Percentiles rank a stretch among this genome's conserved stretches.
These are phyloP conservation scores for Wallacemonas sp. DNA, from an alignment of 208 protist genomes.

Conservation along the genomic window DNA sequence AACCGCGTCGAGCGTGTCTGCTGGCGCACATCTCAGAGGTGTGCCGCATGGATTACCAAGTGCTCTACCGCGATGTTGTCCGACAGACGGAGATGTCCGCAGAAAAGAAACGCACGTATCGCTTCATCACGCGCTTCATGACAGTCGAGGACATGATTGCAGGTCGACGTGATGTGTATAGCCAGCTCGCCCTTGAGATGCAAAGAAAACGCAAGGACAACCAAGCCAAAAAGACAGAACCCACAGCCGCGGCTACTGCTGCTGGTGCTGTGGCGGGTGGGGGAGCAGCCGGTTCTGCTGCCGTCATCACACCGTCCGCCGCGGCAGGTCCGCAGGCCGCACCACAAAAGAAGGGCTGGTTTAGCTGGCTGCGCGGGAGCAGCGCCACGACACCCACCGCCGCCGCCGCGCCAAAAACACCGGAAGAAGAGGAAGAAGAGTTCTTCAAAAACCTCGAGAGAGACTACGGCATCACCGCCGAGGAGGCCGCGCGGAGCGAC, in stretches of 20 bases:
- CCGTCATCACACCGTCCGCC: no score
- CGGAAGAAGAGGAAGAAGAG: constrained; percentile 50
- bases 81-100: constrained; percentile 63
- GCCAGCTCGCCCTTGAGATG: constrained; percentile 73
- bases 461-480: constrained; percentile 67
- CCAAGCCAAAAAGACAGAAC: constrained; percentile 53
- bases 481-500: constrained; percentile 31
- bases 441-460: constrained; percentile 54
- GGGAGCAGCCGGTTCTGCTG: no score
- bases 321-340: no score
- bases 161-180: constrained; percentile 69
- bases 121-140: constrained; percentile 84
- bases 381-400: not conserved
- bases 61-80: constrained; percentile 75
- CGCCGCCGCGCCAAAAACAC: constrained; percentile 18
- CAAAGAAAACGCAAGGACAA: constrained; percentile 69
- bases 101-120: constrained; percentile 60
- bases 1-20: constrained; percentile 44
- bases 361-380: constrained; percentile 42
- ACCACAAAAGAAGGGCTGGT: constrained; percentile 41
- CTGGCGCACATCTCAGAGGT: constrained; percentile 62
- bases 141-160: constrained; percentile 74
- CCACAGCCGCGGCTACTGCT: constrained; percentile 28
- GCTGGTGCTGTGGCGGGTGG: not conserved
- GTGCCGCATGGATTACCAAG: constrained; percentile 65